Base-by-base conservation (phyloP, 2,329 filamentous ascomycete species). In the Aspergillus neoniger region DNA sequence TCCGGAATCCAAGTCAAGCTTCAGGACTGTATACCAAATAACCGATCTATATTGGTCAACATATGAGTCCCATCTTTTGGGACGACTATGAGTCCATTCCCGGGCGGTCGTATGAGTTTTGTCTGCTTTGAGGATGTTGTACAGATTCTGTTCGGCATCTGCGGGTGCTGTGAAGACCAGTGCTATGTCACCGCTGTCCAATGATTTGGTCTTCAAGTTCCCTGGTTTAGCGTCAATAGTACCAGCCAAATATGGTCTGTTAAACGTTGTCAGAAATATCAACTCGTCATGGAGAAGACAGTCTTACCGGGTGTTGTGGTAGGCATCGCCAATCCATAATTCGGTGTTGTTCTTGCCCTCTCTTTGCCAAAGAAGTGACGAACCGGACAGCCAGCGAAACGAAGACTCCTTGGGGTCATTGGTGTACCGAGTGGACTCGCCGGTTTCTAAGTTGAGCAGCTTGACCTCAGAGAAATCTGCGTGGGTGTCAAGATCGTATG, bases 21-120 rank as follows among this genome's bases (percentile, higher is more conserved):
- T 44, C 23, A 55, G 38, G 9, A 55, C 52, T 9, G 52, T 55
- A n/a, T 30, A 55, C 52, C 52, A 55, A 9, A 55, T 55, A 15
- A 32, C 52, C 23, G 52, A 55, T 19, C 52, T 38, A 19, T 30
- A 55, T n/a, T 55, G 52, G 38, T 55, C 39, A 12, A 44, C 38
- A 14, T 44, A 55, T 1, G 38, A 44, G 14, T 55, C 52, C 52
- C 52, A 55, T 25, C 52, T n/a, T 43, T 43, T 55, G 38, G 52
- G 52, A 4, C 52, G 52, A 55, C 38, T 21, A 9, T 55, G 12
- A 10, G 21, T 43, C 52, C 52, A 55, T 44, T 55, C 52, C 3
- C 52, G 52, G 8, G 52, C 52, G 10, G 52, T 55, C 4, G 38
- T 44, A 7, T 43, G 21, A 10, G 52, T 4, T n/a, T 55, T 55